These are phyloP conservation scores for Botryotinia globosa DNA, from an alignment of 2,329 filamentous ascomycete species.

Conservation along the genomic window DNA sequence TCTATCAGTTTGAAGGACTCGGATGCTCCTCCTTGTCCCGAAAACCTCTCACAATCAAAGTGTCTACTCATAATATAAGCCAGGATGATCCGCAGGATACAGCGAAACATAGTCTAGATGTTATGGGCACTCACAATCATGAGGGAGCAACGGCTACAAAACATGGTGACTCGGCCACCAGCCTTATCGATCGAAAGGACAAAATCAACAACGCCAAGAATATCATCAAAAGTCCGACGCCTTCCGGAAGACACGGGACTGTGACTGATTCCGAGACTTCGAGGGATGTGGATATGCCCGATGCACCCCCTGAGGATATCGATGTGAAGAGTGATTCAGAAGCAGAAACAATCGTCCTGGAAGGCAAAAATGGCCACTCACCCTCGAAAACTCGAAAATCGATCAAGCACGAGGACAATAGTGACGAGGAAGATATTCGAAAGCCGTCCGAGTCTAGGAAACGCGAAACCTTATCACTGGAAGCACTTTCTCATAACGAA, in stretches of 20 bases:
- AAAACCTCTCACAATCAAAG: slow-evolving; percentile 35
- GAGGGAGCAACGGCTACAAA: slow-evolving; percentile 29
- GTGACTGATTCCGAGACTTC: slow-evolving; percentile 21
- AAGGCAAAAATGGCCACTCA: slow-evolving; percentile 62
- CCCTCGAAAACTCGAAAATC: slow-evolving; percentile 60
- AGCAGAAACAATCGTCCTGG: slow-evolving; percentile 68
- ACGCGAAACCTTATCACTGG: slow-evolving; percentile 9
- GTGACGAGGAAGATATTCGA: slow-evolving; percentile 50
- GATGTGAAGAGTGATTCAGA: slow-evolving; percentile 62
- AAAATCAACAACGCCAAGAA: slow-evolving; percentile 24
- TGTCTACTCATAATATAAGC: slow-evolving; percentile 35
- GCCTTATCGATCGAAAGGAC: slow-evolving; percentile 27
- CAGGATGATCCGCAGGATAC: slow-evolving; percentile 37
- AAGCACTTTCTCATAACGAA: slow-evolving; percentile 31
- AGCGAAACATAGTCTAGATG: slow-evolving; percentile 35
- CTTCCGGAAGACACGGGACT: slow-evolving; percentile 33
- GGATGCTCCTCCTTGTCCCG: slow-evolving; percentile 39
- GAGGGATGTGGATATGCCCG: slow-evolving; percentile 29
- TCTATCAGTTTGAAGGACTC: slow-evolving; percentile 18
- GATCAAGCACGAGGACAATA: slow-evolving; percentile 63
- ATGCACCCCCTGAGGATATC: slow-evolving; percentile 25
- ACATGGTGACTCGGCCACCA: slow-evolving; percentile 28
- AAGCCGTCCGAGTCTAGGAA: slow-evolving; percentile 25
- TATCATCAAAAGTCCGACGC: slow-evolving; percentile 30
- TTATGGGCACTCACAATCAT: slow-evolving; percentile 37